phyloP scores from a whole-genome alignment of 352 stramenopile genomes.

The Phytophthora cactorum region DNA sequence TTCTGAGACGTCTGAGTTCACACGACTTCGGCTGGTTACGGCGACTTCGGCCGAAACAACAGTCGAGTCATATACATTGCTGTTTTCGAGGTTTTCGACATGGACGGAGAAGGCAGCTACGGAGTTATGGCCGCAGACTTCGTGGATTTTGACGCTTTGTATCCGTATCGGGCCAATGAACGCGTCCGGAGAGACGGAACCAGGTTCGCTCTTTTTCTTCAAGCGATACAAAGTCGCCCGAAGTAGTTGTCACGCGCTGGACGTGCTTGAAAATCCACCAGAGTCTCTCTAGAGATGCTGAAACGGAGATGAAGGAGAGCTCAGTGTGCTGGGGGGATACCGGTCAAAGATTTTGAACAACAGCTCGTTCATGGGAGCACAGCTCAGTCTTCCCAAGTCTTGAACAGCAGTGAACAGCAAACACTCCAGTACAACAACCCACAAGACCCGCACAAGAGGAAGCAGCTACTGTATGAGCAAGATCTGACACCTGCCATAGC shows the following conservation, averaged over 20 bases:
- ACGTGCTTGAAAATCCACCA: conserved; percentile 25
- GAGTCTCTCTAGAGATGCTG: conserved; percentile 5
- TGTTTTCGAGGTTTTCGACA: conserved; percentile 21
- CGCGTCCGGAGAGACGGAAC: conserved; percentile 43
- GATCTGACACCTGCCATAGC: no score
- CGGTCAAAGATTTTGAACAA: conserved; percentile 4
- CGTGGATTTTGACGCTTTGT: conserved; percentile 49
- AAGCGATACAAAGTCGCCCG: not conserved
- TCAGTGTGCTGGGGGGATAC: conserved; percentile 29
- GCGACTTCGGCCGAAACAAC: conserved; percentile 10
- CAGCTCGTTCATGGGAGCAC: conserved; percentile 9
- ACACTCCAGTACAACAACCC: no score
- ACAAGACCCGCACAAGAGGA: no score
- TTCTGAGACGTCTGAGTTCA: conserved; percentile 41
- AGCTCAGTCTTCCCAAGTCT: no score
- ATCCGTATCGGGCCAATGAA: conserved; percentile 39
- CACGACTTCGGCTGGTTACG: conserved; percentile 48
- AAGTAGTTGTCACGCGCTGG: conserved; percentile 33
- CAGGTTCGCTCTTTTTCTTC: not conserved
- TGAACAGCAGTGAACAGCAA: no score
- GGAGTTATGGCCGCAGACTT: conserved; percentile 27
- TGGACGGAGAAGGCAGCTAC: conserved; percentile 2
- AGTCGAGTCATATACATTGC: conserved; percentile 25
- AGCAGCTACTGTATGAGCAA: no score
- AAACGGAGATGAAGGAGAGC: conserved; percentile 24